phyloP scores from a whole-genome alignment of 2,329 filamentous ascomycete species.

The Botryotinia calthae region DNA sequence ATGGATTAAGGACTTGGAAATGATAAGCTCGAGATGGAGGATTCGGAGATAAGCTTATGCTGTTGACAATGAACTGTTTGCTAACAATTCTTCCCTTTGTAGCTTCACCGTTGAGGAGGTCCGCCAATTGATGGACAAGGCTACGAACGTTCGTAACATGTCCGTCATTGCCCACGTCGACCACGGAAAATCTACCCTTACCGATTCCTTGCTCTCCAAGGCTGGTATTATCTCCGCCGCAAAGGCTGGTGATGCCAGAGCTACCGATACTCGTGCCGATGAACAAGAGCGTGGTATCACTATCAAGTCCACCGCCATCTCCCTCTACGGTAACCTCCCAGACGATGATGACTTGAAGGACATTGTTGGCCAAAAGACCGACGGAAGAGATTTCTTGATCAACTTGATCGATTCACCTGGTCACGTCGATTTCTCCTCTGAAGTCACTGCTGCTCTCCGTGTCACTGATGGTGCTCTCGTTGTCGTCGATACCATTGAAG shows the following conservation, averaged over 20 bases:
- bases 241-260: conserved; percentile 93
- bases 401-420: conserved; percentile 99
- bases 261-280: conserved; percentile 94
- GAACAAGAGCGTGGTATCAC: conserved; percentile 99
- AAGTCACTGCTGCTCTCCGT: conserved; percentile 98
- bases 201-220: conserved; percentile 98
- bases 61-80: conserved; percentile 25
- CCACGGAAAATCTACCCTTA: conserved; percentile 99
- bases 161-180: conserved; percentile 99
- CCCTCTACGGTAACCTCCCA: conserved; percentile 82
- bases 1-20: neutral
- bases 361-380: conserved; percentile 80
- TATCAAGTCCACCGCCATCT: conserved; percentile 99
- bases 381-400: conserved; percentile 97
- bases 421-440: conserved; percentile 99
- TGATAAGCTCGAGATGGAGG: conserved; percentile 2
- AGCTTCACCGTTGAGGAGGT: conserved; percentile 99
- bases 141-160: conserved; percentile 85
- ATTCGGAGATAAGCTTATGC: conserved; percentile 17
- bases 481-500: conserved; percentile 99
- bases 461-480: conserved; percentile 99
- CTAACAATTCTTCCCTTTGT: conserved; percentile 50
- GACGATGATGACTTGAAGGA: conserved; percentile 90
- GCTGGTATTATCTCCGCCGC: conserved; percentile 98
- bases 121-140: conserved; percentile 75